Percentiles rank a stretch among this genome's conserved stretches.
Evolutionary conservation across 352 stramenopile genomes (phyloP).

Genomic region (Phytopythium boreale): DNA sequence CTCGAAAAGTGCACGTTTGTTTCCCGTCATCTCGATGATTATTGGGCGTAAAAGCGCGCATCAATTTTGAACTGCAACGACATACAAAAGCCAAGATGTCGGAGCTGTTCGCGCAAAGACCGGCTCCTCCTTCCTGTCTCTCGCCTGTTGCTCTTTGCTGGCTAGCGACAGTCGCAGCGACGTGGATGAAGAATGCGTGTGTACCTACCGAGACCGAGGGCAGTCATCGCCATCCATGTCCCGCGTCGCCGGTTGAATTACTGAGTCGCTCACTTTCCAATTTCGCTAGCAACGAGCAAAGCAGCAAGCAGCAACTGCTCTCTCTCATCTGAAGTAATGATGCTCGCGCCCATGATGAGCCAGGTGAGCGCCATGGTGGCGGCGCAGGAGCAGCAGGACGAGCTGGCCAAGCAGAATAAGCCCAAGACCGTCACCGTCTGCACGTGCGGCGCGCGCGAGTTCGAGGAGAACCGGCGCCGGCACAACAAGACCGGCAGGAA

Average conservation of each 20-base stretch:
- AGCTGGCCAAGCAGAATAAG: not conserved
- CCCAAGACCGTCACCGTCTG: constrained; percentile 12
- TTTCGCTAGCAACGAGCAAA: not conserved
- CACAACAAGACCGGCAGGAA: constrained; percentile 6
- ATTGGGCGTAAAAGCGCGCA: not conserved
- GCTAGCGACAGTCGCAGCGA: not conserved
- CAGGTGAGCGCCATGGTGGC: not conserved
- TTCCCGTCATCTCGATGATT: not conserved
- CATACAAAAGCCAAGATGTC: not conserved
- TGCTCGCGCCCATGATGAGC: not conserved
- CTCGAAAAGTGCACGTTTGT: not conserved
- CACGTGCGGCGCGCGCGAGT: constrained; percentile 37
- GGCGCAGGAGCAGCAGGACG: not conserved
- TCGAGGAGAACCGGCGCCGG: constrained; percentile 13
- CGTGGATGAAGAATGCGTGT: not conserved
- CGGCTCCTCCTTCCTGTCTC: not conserved
- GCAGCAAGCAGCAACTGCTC: not conserved
- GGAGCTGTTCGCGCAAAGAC: constrained; percentile 3
- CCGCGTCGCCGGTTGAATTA: not conserved
- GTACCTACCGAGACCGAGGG: not conserved
- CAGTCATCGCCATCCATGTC: constrained; percentile 3
- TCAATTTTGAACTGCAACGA: not conserved
- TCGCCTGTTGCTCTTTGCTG: not conserved
- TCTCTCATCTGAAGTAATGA: not conserved
- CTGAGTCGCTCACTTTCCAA: not conserved